Percentiles rank a stretch among this genome's conserved stretches.
Conservation (phyloP, 2,329 filamentous ascomycete genomes). For the Pseudocercospora vitis region DNA sequence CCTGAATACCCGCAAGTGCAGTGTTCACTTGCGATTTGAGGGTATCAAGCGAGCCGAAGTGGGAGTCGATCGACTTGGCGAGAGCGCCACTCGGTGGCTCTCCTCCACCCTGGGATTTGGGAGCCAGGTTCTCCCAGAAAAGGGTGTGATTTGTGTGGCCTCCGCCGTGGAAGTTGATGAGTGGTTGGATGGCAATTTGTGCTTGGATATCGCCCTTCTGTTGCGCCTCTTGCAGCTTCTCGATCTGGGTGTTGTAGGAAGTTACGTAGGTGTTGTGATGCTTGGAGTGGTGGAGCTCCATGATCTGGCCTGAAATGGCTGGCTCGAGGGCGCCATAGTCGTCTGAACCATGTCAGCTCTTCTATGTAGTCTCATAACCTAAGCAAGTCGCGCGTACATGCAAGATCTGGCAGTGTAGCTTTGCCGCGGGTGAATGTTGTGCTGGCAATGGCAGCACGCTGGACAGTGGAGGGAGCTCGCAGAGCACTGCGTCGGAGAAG, state of each 20-base stretch:
- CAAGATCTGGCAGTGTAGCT: conserved; percentile 87
- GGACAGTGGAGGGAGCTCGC: conserved; percentile 70
- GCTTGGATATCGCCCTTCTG: conserved; percentile 54
- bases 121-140: conserved; percentile 70
- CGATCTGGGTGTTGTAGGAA: conserved; percentile 76
- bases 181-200: conserved; percentile 56
- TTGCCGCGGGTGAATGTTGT: conserved; percentile 81
- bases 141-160: conserved; percentile 68
- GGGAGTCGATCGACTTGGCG: conserved; percentile 58
- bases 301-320: conserved; percentile 82
- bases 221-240: conserved; percentile 65
- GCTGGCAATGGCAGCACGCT: conserved; percentile 63
- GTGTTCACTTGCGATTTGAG: conserved; percentile 65
- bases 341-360: conserved; percentile 55
- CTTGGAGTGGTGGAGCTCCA: conserved; percentile 93
- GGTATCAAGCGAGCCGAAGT: conserved; percentile 59
- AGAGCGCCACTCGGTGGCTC: conserved; percentile 61
- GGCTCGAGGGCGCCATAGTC: conserved; percentile 95
- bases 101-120: conserved; percentile 65
- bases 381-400: conserved; percentile 55
- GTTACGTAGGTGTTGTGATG: conserved; percentile 95
- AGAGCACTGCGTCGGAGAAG: conserved; percentile 70
- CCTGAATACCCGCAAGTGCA: conserved; percentile 64
- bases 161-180: conserved; percentile 67
- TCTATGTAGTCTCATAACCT: neutral